Conservation (phyloP, 1,284 basidiomycete genomes). For the Cryptococcus hybrid region DNA sequence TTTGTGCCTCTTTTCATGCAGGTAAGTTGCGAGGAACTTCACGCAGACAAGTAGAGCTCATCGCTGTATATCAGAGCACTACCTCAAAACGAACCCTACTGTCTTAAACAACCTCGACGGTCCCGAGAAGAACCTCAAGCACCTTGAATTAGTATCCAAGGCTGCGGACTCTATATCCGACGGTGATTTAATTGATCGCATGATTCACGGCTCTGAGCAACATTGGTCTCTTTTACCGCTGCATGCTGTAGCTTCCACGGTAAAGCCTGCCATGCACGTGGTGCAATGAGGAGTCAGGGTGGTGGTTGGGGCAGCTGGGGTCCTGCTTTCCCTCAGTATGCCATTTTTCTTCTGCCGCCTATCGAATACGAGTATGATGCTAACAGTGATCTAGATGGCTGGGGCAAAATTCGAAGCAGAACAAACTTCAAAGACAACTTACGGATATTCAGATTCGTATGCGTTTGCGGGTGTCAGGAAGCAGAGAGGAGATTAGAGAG, state of each 20-base stretch:
- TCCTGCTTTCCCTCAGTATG: constrained; percentile 75
- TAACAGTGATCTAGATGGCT: constrained; percentile 68
- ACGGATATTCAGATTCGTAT: constrained; percentile 92
- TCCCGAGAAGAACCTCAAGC: constrained; percentile 64
- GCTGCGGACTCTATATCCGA: constrained; percentile 92
- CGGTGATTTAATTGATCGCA: constrained; percentile 86
- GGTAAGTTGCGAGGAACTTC: constrained; percentile 50
- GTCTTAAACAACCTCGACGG: constrained; percentile 60
- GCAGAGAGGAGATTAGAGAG: constrained; percentile 84
- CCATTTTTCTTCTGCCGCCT: constrained; percentile 12
- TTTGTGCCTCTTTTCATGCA: constrained; percentile 95
- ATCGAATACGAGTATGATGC: not conserved
- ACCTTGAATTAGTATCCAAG: constrained; percentile 77
- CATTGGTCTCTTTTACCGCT: constrained; percentile 95
- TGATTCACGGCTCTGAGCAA: constrained; percentile 93
- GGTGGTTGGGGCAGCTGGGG: constrained; percentile 57
- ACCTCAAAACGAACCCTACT: constrained; percentile 76
- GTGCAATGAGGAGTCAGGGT: constrained; percentile 48
- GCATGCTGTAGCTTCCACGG: constrained; percentile 85
- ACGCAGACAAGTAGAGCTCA: not conserved
- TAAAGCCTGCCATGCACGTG: constrained; percentile 80
- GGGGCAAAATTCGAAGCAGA: constrained; percentile 93
- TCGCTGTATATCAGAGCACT: constrained; percentile 65
- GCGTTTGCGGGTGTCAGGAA: constrained; percentile 87
- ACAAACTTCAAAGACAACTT: constrained; percentile 74